Percentiles rank a stretch among this genome's conserved stretches.
phyloP scores from a whole-genome alignment of 768 basidiomycete genomes.

The Xerocomus spinulosus region DNA sequence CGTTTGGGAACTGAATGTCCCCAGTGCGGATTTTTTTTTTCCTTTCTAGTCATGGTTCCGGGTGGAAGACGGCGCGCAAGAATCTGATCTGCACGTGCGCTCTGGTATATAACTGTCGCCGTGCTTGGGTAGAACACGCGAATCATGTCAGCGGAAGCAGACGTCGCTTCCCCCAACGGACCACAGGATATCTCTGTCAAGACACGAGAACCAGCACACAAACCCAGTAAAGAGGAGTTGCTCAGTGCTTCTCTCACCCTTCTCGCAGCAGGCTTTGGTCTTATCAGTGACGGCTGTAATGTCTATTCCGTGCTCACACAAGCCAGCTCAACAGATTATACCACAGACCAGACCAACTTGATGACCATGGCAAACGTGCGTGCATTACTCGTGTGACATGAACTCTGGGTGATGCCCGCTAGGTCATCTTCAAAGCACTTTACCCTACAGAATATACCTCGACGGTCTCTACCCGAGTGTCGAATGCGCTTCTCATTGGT shows the following conservation, averaged over 20 bases:
- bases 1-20: no score
- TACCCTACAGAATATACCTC: slow-evolving; percentile 60
- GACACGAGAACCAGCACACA: slow-evolving; percentile 16
- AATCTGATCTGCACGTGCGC: no score
- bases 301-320: slow-evolving; percentile 4
- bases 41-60: no score
- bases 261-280: slow-evolving; percentile 56
- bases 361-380: slow-evolving; percentile 65
- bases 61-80: no score
- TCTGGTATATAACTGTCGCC: background rate
- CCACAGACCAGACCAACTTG: slow-evolving; percentile 59
- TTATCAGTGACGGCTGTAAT: slow-evolving; percentile 59
- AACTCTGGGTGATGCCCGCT: no score
- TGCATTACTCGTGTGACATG: no score
- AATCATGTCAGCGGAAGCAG: background rate
- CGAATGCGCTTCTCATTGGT: slow-evolving; percentile 68
- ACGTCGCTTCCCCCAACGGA: background rate
- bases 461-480: slow-evolving; percentile 59
- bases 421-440: slow-evolving; percentile 62
- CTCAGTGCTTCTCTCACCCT: slow-evolving; percentile 61
- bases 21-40: no score
- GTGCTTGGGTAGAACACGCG: background rate
- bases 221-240: slow-evolving; percentile 34
- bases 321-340: background rate
- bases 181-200: slow-evolving; percentile 16